Base-by-base conservation (phyloP, 768 basidiomycete species). In the Sarcomyxa edulis region DNA sequence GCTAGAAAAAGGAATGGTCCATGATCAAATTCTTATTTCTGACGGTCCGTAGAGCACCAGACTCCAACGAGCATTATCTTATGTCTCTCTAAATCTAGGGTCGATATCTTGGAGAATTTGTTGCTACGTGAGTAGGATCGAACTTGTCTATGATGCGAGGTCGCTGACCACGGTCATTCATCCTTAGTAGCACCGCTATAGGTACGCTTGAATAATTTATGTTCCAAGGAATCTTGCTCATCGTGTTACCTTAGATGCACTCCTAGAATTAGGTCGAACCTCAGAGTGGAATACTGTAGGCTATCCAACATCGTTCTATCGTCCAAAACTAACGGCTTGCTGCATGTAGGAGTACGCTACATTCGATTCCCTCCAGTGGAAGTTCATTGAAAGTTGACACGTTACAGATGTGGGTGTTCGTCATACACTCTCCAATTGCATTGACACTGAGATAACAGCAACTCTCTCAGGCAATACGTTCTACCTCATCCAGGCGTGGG, bases 121-220 rank as follows among this genome's bases (percentile, higher is more conserved):
- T 39, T 12, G 29, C 38, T 3, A 20, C 32, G 30, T 39, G 20
- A 4, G 38, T 39, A 5, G n/a, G n/a, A n/a, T 20, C 9, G 14
- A 5, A 6, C 30, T 21, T 23, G 6, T 16, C 7, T n/a, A 31
- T 20, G 7, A 14, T n/a, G 9, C 14, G 5, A 8, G 14, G 15
- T 12, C 7, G n/a, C 6, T 7, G 12, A n/a, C 23, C 18, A 26
- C 14, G 20, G 7, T 10, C 6, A 6, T 27, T 8, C 14, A 16
- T 14, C 14, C 6, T 16, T n/a, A 39, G 38, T 14, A 31, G 38
- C 11, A 39, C 31, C 26, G 38, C 38, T 21, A 11, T 39, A 39
- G 38, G 38, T 32, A 32, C 14, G 11, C n/a, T 10, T 14, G 21
- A 12, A 5, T 8, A 14, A 14, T 6, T 14, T 14, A 30, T 11